Evolutionary conservation across 805 yeast species (phyloP).

Genomic region (Lachancea lanzarotensis): DNA sequence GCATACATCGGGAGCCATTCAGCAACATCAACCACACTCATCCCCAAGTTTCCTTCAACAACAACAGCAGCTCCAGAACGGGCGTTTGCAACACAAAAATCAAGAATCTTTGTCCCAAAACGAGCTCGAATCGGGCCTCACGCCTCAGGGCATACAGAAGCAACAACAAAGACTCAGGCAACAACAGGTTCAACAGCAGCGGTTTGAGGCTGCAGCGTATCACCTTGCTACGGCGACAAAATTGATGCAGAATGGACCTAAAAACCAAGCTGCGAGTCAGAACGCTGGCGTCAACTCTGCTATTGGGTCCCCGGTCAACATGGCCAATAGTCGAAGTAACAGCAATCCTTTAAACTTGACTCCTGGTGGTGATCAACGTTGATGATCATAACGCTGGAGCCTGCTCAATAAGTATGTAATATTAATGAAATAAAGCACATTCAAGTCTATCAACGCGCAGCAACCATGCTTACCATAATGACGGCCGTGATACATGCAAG

Average conservation of each 20-base stretch:
- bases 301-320: constrained; percentile 12
- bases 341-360: constrained; percentile 2
- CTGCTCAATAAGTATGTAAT: constrained; percentile 1
- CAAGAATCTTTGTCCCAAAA: constrained; percentile 5
- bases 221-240: constrained; percentile 30
- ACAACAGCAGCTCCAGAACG: not conserved
- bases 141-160: constrained; percentile 31
- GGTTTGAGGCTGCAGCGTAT: constrained; percentile 31
- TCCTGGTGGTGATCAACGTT: constrained; percentile 1
- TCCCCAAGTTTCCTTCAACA: constrained; percentile 3
- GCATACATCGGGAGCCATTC: not conserved
- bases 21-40: constrained; percentile 3
- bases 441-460: not conserved
- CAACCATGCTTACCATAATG: not conserved
- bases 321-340: constrained; percentile 6
- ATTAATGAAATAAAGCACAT: not conserved
- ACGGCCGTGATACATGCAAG: not conserved
- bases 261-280: not conserved
- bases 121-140: constrained; percentile 22
- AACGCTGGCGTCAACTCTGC: constrained; percentile 2
- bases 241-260: constrained; percentile 20
- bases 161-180: constrained; percentile 32
- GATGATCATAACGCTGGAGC: not conserved
- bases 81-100: not conserved
- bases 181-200: constrained; percentile 31